Evolutionary conservation across 768 basidiomycete genomes (phyloP).

Genomic region (Trametes villosa): DNA sequence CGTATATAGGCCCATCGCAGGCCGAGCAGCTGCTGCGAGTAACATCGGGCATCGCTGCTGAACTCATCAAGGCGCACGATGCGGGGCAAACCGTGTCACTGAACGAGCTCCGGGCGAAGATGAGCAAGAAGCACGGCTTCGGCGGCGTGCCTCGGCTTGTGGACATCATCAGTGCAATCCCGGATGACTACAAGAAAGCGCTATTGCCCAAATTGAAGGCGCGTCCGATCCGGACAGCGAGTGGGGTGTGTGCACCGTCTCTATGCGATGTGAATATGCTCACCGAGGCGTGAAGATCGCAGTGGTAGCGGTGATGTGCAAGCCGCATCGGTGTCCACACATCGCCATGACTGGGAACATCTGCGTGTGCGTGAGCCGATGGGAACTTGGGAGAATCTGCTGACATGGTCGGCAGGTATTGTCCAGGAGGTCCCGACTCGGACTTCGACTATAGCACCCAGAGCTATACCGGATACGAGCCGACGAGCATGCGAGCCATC

Average conservation of each 20-base stretch:
- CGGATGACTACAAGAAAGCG: slow-evolving; percentile 94
- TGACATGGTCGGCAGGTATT: slow-evolving; percentile 62
- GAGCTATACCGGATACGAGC: slow-evolving; percentile 93
- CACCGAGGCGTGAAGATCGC: slow-evolving; percentile 67
- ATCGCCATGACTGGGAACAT: slow-evolving; percentile 99
- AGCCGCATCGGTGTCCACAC: slow-evolving; percentile 98
- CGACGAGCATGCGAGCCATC: slow-evolving; percentile 99
- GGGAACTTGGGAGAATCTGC: background rate
- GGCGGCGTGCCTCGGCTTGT: slow-evolving; percentile 91
- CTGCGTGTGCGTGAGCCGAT: slow-evolving; percentile 74
- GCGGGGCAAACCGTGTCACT: slow-evolving; percentile 78
- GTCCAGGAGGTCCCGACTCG: slow-evolving; percentile 98
- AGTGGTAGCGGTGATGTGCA: slow-evolving; percentile 99
- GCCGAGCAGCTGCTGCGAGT: slow-evolving; percentile 89
- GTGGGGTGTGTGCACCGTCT: slow-evolving; percentile 68
- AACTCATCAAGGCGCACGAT: slow-evolving; percentile 89
- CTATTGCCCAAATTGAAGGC: slow-evolving; percentile 89
- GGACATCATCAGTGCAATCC: slow-evolving; percentile 98
- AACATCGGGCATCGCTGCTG: slow-evolving; percentile 92
- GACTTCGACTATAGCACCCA: slow-evolving; percentile 99
- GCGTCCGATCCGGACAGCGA: slow-evolving; percentile 94
- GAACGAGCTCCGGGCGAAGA: slow-evolving; percentile 82
- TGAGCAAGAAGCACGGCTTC: slow-evolving; percentile 89
- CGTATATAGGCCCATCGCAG: slow-evolving; percentile 72
- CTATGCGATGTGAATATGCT: slow-evolving; percentile 1